Evolutionary conservation across 1,284 basidiomycete genomes (phyloP), one percentile per base, ranked within the genome.

Genomic region (Ustilago xerochloae): DNA sequence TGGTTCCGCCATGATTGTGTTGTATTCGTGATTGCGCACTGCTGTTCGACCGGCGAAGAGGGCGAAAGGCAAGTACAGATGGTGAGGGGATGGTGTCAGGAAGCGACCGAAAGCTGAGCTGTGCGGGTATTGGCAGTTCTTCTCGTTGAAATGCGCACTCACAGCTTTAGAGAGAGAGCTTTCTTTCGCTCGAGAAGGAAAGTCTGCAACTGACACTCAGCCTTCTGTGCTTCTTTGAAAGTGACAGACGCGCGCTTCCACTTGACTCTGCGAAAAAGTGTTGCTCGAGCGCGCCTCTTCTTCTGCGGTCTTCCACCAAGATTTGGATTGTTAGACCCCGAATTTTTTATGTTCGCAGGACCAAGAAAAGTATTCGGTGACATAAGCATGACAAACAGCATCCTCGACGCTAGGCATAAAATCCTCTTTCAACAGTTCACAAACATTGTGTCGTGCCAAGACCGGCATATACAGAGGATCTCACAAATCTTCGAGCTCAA

Each of bases 1-100:
- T 52, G 80, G 78, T 65, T 82, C 79, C 20, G 80, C 77, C 80
- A 82, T 82, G 38, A 15, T 77, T 43, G 32, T 10, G 29, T n/a
- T n/a, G n/a, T n/a, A n/a, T n/a, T n/a, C n/a, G 53, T 49, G 26
- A 22, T 20, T 26, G 39, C 13, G 22, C 33, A 46, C n/a, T 38
- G 46, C 43, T 57, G 48, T 35, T 20, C 38, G 22, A 28, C 53
- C 50, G 32, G 51, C 36, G 43, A 53, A 28, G 51, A 45, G 54
- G 38, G 47, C 13, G 22, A 33, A 20, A 20, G 45, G 39, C 45
- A 22, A 26, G n/a, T 43, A 6, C 26, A 6, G 18, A 4, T 18
- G 15, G 5, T 16, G 13, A 13, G 50, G 30, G 26, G 28, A 52
- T n/a, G 36, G 18, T 36, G 28, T 8, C 38, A n/a, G 18, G 6